These are phyloP conservation scores for Nannochloropsis gaditana DNA, from an alignment of 108 stramenopile genomes.

Conservation along the genomic window DNA sequence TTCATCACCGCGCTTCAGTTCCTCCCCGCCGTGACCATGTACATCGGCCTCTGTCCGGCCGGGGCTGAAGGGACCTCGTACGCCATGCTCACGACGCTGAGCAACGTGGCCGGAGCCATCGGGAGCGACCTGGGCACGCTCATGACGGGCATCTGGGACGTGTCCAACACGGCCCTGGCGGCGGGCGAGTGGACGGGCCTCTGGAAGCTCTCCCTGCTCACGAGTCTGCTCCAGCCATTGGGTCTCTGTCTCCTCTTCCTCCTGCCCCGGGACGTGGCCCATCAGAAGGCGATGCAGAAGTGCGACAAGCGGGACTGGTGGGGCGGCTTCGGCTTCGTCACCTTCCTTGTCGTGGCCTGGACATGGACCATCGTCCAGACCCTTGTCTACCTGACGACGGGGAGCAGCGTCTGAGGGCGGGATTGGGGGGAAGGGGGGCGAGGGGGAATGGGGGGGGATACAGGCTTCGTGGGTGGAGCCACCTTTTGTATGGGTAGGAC, in stretches of 20 bases:
- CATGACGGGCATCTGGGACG: constrained; percentile 44
- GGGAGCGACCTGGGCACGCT: constrained; percentile 49
- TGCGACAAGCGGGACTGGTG: not conserved
- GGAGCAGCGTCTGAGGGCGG: not conserved
- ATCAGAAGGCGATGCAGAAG: constrained; percentile 39
- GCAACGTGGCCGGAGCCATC: constrained; percentile 51
- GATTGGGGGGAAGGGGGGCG: not conserved
- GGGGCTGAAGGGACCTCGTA: constrained; percentile 58
- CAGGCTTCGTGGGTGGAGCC: no score
- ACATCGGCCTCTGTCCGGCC: constrained; percentile 52
- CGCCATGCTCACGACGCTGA: constrained; percentile 58
- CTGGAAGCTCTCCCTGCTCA: constrained; percentile 49
- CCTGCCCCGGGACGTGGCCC: constrained; percentile 29
- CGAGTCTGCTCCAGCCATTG: constrained; percentile 32
- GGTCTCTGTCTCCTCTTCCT: constrained; percentile 42
- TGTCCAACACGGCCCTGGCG: constrained; percentile 36
- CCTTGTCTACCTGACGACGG: not conserved
- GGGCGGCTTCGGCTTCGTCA: constrained; percentile 31
- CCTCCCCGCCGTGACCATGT: constrained; percentile 53
- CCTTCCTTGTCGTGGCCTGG: constrained; percentile 1
- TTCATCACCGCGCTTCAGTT: constrained; percentile 37
- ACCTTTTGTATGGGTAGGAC: no score
- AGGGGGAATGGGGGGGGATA: not conserved
- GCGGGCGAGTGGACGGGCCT: constrained; percentile 42
- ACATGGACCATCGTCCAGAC: constrained; percentile 30